Evolutionary conservation across 305 asterid genomes (phyloP).

Genomic region (Fraxinus greggii): DNA sequence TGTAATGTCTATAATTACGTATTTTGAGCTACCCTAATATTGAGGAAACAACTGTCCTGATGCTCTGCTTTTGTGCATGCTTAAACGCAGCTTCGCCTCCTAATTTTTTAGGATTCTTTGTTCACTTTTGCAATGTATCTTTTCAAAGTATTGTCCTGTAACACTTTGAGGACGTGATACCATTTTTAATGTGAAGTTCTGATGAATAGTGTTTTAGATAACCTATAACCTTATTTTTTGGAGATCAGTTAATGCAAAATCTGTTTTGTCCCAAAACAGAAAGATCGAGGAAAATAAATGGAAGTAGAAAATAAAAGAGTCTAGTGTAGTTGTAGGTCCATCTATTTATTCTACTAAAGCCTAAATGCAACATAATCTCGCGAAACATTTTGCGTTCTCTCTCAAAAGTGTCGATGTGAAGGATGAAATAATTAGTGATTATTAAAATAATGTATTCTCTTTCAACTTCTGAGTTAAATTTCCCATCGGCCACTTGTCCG

Average conservation of each 20-base stretch:
- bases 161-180: neutral
- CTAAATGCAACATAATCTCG: neutral
- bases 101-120: conserved; percentile 1
- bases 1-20: neutral
- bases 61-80: conserved; percentile 1
- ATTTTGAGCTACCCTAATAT: neutral
- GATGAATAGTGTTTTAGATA: neutral
- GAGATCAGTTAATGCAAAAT: conserved; percentile 1
- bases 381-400: neutral
- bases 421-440: neutral
- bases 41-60: neutral
- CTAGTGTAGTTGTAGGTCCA: neutral
- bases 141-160: neutral
- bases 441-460: neutral
- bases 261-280: neutral
- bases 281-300: neutral
- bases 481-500: neutral
- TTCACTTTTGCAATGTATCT: neutral
- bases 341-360: neutral
- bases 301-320: neutral
- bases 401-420: neutral
- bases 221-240: conserved; percentile 8
- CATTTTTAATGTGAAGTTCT: conserved; percentile 2
- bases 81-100: neutral
- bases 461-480: neutral